phyloP scores from a whole-genome alignment of 805 yeast species.

The Candida railenensis region DNA sequence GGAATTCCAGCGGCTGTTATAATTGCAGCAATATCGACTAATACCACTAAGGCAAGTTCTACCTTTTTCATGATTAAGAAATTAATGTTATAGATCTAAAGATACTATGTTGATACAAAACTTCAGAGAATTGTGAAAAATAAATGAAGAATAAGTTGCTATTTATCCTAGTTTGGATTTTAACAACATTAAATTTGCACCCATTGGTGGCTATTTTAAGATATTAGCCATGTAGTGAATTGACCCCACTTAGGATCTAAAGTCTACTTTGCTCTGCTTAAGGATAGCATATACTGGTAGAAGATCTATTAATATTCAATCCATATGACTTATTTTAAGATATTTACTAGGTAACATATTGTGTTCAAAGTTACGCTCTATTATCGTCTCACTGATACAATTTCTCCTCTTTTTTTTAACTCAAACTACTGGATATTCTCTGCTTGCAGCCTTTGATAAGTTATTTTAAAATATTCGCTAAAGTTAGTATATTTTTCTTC shows the following conservation, averaged over 20 bases:
- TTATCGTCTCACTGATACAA: no score
- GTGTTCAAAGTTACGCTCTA: background rate
- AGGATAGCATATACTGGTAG: no score
- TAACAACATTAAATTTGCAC: background rate
- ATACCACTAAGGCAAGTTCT: background rate
- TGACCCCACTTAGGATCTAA: no score
- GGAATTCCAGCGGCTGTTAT: background rate
- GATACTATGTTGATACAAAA: background rate
- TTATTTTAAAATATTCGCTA: no score
- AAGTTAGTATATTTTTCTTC: no score
- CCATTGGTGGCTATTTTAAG: background rate
- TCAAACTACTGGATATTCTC: no score
- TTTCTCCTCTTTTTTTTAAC: no score
- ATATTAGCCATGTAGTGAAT: background rate
- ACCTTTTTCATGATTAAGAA: no score
- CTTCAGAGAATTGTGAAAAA: background rate
- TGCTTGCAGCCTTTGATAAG: no score
- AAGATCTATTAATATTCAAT: no score
- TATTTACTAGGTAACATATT: background rate
- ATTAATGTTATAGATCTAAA: background rate
- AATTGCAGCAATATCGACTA: background rate
- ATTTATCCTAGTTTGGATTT: background rate
- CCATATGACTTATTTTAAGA: background rate
- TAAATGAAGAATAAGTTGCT: background rate
- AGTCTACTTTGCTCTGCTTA: no score